Base-by-base conservation (phyloP, 768 basidiomycete species). In the Termitomyces sp. region DNA sequence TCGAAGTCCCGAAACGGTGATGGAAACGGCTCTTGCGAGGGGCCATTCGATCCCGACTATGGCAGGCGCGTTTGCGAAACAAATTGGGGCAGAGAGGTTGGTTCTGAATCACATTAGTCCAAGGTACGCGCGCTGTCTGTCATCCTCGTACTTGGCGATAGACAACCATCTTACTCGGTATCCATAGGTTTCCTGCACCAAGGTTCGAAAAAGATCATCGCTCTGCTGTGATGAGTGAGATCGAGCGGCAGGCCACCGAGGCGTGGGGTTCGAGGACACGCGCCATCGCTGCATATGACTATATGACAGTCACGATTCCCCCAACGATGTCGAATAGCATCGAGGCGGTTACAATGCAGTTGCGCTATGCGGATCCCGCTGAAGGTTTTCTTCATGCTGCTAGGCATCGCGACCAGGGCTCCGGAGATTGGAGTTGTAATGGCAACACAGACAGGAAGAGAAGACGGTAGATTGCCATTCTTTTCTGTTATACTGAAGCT, bases 31-130 rank as follows among this genome's bases (percentile, higher is more conserved):
- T 0, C 71, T 84, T n/a, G 73, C 75, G 27, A 78, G 85, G 46
- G 92, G 92, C 0, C 93, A 95, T 66, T 92, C 90, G 14, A 85
- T 86, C 0, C 87, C 92, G 4, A 75, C 73, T 34, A 89, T 88
- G 82, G 93, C 91, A 1, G 92, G 92, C 8, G 72, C 67, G 16
- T 92, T 93, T 65, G 90, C 92, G 5, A 82, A 77, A 56, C 66
- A 61, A 2, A 76, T 88, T 49, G 75, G 78, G 1, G 89, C 91
- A 21, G 69, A 81, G 65, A 73, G 75, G 44, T 72, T 94, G 7
- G 80, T 89, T 21, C 67, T 95, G 47, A 94, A 95, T 67, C 92
- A 94, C 67, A 84, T 94, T 32, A 84, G 89, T 58, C 74, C 77
- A 53, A 78, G 86, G 88, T 90, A 58, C 59, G 77, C 68, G 16